Conservation (phyloP, 306 rosid species). For the Mucuna pruriens region DNA sequence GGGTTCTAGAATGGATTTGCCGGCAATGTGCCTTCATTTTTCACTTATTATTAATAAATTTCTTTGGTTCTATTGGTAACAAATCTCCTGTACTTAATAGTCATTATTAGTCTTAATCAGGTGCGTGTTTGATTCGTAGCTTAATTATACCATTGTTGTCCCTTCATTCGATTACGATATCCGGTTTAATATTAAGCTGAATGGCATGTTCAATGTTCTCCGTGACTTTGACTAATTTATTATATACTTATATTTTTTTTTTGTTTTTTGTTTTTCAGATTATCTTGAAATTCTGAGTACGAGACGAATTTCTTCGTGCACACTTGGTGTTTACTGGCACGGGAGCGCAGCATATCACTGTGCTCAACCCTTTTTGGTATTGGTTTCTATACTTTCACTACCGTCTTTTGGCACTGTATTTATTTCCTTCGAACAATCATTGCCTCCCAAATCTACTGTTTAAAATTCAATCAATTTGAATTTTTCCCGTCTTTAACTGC, state of each 20-base stretch:
- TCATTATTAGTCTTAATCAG: not conserved
- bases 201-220: constrained; percentile 8
- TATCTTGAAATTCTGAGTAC: not conserved
- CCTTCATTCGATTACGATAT: not conserved
- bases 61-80: not conserved
- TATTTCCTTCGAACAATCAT: not conserved
- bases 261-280: constrained; percentile 1
- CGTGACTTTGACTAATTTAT: not conserved
- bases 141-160: not conserved
- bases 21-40: constrained; percentile 57
- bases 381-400: not conserved
- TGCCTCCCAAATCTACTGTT: not conserved
- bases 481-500: not conserved
- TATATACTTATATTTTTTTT: not conserved
- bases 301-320: not conserved
- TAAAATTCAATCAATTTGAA: not conserved
- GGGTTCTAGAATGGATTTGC: constrained; percentile 30
- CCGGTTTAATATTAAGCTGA: constrained; percentile 3
- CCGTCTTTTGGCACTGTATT: not conserved
- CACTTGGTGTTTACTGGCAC: not conserved
- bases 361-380: constrained; percentile 12
- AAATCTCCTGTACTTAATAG: not conserved
- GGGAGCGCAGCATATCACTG: not conserved
- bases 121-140: not conserved
- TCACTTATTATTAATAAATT: constrained; percentile 31